Evolutionary conservation across 495 filamentous ascomycete species (phyloP), one percentile per base, ranked within the genome.

Genomic region (Xylaria venustula): DNA sequence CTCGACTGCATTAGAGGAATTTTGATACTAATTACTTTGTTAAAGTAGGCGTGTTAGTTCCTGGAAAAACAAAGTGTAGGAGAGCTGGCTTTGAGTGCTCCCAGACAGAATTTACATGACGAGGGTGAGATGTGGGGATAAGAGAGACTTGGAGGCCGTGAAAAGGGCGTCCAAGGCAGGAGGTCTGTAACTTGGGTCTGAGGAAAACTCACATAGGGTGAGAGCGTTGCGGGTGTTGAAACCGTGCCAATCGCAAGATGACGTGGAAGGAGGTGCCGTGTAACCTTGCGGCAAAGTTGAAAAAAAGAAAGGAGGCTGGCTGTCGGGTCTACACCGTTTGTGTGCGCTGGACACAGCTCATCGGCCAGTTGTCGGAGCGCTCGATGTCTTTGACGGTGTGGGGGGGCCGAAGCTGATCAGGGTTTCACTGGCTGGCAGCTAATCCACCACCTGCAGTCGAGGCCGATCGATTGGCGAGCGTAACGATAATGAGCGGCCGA

Each of bases 1-100:
- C 34, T 58, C 60, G 60, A 62, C 64, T 60, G 63, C 69, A 69
- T 69, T 58, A 58, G 66, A 23, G 37, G 49, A 19, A 6, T 25
- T n/a, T 45, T 30, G 20, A 36, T 54, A 37, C 45, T 50, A 41
- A 49, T 32, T 34, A 17, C 36, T 37, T 23, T n/a, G 14, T 19
- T 42, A 15, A 48, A 40, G 19, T 25, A 41, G 7, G 20, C 22
- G 36, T 22, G 51, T 54, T 42, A 57, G 40, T 57, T 55, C 57
- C 49, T n/a, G n/a, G n/a, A 17, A 6, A 25, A 17, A 23, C 46
- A 45, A 42, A 30, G 17, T 8, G 25, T 40, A 25, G 23, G 7
- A 15, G 1, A 17, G 2, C 6, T 25, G 19, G 36, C 17, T 20
- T 52, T 11, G 23, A 17, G 6, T 32, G 30, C 55, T 42, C 19